phyloP scores from a whole-genome alignment of 1,284 basidiomycete species.

The Grifola frondosa region DNA sequence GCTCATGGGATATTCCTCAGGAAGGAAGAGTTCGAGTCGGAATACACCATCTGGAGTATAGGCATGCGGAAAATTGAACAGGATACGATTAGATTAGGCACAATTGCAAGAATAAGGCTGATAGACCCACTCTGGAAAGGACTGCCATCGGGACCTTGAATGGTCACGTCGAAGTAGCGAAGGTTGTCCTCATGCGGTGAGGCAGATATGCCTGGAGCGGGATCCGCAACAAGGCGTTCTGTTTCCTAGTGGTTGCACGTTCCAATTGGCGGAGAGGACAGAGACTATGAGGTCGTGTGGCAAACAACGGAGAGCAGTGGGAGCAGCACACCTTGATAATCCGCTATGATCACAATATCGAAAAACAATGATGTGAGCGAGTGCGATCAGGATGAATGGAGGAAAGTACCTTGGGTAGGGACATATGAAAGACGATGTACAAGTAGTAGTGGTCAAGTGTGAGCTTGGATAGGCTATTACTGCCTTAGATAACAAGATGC shows the following conservation, averaged over 20 bases:
- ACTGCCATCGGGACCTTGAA: conserved; percentile 90
- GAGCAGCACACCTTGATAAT: conserved; percentile 52
- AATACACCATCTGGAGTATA: conserved; percentile 80
- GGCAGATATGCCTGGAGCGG: conserved; percentile 94
- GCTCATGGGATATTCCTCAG: conserved; percentile 99
- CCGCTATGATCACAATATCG: conserved; percentile 34
- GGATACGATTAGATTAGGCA: not conserved
- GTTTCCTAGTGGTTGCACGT: conserved; percentile 71
- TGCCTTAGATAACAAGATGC: too few relatives aligned
- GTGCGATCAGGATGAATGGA: not conserved
- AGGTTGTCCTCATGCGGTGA: conserved; percentile 96
- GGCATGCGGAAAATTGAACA: not conserved
- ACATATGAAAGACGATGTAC: conserved; percentile 5
- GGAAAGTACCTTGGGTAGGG: conserved; percentile 20
- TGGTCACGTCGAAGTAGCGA: conserved; percentile 97
- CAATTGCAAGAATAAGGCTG: conserved; percentile 5
- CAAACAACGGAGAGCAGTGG: too few relatives aligned
- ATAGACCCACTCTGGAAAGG: conserved; percentile 84
- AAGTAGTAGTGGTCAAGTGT: conserved; percentile 6
- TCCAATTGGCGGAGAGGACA: conserved; percentile 2
- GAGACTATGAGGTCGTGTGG: conserved; percentile 15
- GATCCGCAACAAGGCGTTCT: conserved; percentile 92
- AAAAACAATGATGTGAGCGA: not conserved
- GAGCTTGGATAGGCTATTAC: too few relatives aligned
- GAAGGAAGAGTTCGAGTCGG: conserved; percentile 94